phyloP scores from a whole-genome alignment of 2,329 filamentous ascomycete genomes.

The Parastagonospora nodorum region DNA sequence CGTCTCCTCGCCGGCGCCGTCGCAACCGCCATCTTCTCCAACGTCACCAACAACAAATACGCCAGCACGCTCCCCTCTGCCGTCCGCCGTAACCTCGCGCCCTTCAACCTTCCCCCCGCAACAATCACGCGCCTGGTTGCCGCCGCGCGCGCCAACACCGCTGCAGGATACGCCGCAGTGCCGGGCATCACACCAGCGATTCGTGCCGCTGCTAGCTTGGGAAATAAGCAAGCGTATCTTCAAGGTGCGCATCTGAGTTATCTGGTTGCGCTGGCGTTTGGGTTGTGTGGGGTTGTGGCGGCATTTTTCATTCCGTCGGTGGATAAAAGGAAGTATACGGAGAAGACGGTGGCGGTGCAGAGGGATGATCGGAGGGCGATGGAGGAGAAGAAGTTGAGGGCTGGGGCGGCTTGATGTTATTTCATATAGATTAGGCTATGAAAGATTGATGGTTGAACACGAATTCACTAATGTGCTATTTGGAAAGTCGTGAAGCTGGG shows the following conservation, averaged over 20 bases:
- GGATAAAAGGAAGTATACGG: conserved; percentile 34
- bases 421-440: not conserved
- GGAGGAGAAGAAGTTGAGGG: conserved; percentile 22
- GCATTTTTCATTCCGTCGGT: conserved; percentile 35
- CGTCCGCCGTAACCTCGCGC: conserved; percentile 21
- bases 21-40: conserved; percentile 35
- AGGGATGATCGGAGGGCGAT: conserved; percentile 28
- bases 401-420: not conserved
- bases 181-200: conserved; percentile 36
- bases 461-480: no score
- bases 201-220: conserved; percentile 28
- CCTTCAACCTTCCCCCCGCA: conserved; percentile 20
- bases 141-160: conserved; percentile 30
- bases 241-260: conserved; percentile 32
- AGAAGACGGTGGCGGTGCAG: conserved; percentile 34
- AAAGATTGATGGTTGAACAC: no score
- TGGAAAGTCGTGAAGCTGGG: no score
- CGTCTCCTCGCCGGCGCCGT: conserved; percentile 35
- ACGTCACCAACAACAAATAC: conserved; percentile 38
- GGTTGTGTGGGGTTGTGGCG: conserved; percentile 29
- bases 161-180: conserved; percentile 32
- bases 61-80: conserved; percentile 11
- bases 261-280: conserved; percentile 40
- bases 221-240: conserved; percentile 36
- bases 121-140: conserved; percentile 21